phyloP scores from a whole-genome alignment of 495 filamentous ascomycete species.

The Talaromyces ruber region DNA sequence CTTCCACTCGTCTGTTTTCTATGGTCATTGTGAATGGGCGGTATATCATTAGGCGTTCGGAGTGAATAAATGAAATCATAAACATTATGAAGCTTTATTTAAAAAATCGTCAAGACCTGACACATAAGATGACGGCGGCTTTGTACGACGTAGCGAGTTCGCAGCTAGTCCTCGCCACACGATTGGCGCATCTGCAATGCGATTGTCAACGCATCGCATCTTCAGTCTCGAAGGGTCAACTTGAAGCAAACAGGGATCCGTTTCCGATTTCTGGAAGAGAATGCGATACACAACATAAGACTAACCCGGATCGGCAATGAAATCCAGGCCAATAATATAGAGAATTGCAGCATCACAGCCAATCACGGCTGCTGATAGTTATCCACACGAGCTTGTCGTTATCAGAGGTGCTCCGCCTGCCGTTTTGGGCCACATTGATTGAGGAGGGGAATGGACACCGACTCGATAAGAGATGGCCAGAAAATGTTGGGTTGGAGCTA shows the following conservation, averaged over 20 bases:
- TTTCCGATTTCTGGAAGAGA: constrained; percentile 6
- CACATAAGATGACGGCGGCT: neutral
- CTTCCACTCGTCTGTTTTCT: too few relatives aligned
- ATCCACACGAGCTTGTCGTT: constrained; percentile 8
- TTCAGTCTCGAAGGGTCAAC: neutral
- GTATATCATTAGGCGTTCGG: neutral
- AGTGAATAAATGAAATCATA: neutral
- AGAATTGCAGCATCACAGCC: neutral
- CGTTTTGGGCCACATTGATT: neutral
- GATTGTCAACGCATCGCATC: neutral
- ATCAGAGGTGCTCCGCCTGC: neutral
- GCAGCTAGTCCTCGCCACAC: neutral
- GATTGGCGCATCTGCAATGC: neutral
- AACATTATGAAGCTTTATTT: neutral
- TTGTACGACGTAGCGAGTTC: neutral
- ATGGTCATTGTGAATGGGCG: neutral
- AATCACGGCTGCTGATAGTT: neutral
- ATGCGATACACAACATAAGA: neutral
- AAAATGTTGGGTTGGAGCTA: neutral
- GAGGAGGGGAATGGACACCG: neutral
- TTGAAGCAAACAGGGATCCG: neutral
- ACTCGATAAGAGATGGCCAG: neutral
- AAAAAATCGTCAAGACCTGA: neutral
- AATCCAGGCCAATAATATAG: constrained; percentile 3
- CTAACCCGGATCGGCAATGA: neutral